Evolutionary conservation across 2,329 filamentous ascomycete species (phyloP), one percentile per base, ranked within the genome.

Genomic region (Teratosphaeriaceae sp.): DNA sequence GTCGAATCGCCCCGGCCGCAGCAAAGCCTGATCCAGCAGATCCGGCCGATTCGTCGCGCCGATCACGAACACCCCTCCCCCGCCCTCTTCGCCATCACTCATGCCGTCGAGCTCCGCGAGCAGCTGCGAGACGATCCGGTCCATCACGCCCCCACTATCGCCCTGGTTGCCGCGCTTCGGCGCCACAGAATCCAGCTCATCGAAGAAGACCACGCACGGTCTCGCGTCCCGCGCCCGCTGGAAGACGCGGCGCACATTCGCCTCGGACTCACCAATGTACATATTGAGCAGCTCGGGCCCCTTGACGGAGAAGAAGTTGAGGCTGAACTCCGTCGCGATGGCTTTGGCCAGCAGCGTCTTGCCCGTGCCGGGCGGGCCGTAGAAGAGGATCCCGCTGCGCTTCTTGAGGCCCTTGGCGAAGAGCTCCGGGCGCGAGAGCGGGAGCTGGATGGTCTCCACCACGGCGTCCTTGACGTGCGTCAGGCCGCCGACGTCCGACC

Each of bases 1-100:
- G 69, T 98, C 92, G 38, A 98, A 85, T 88, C 92, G 92, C 57
- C 92, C 92, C 44, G 92, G 92, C 79, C 92, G 89, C 79, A 90
- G 96, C 58, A 98, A 79, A 57, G 92, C 92, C 65, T 92, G 92
- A 69, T 98, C 92, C 47, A 98, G 85, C 75, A 97, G 92, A 75
- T 98, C 92, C 33, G 92, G 92, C 74, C 92, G 80, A 76, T 98
- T 98, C 69, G 92, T 98, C 35, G 92, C 92, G 67, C 92, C 92
- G 59, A 98, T 98, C 54, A 98, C 92, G 71, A 98, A 98, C 53
- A 98, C 92, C 67, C 98, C 98, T 85, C 98, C 98, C 86, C 98
- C 98, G 30, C 92, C 92, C 67, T 98, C 98, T 85, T 98, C 98
- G 86, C 98, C 98, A 29, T 90, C 96, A 35, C 90, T 97, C 90